Base-by-base conservation (phyloP, 2,329 filamentous ascomycete species). In the Cladophialophora yegresii region DNA sequence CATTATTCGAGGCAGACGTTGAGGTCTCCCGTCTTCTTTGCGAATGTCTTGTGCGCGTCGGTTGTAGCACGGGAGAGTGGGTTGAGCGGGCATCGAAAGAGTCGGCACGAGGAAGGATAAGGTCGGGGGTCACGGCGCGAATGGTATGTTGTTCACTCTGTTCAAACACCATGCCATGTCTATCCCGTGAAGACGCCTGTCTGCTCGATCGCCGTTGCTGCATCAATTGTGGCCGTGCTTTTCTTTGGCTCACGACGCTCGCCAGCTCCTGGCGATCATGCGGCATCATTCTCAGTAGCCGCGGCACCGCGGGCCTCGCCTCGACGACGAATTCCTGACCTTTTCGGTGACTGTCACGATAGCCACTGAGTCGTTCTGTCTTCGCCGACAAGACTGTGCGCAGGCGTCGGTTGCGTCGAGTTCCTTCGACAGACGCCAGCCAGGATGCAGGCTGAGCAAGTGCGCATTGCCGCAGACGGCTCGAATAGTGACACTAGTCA, bases 41-140 rank as follows among this genome's bases (percentile, higher is more conserved):
- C 16, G 67, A 64, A 40, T 65, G 62, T 23, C 56, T 40, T 20
- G 53, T 60, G 36, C 65, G 64, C 2, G 69, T 62, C 16, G 65
- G 51, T 56, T 77, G 65, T 32, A 64, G 55, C 3, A 63, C 53
- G 10, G 67, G 64, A 7, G 67, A 69, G 45, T 68, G 54, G 30
- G 66, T 33, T n/a, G 61, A 53, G 26, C 50, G 56, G 32, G 51
- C 63, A 56, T 68, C 60, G 45, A 49, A 51, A n/a, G 61, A 64
- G 26, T 58, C 62, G 40, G 54, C 71, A 60, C 75, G 77, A 61
- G 73, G 70, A 20, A 73, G 69, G 74, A 75, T 53, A 74, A 72
- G 54, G 66, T 82, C 80, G 51, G 80, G 80, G 20, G 79, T 81
- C 64, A 80, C 78, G 16, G 79, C 77, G 67, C 79, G 77, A 63